Evolutionary conservation across 139 green algal species (phyloP), one percentile per base, ranked within the genome.

Genomic region (Tetraselmis chui): DNA sequence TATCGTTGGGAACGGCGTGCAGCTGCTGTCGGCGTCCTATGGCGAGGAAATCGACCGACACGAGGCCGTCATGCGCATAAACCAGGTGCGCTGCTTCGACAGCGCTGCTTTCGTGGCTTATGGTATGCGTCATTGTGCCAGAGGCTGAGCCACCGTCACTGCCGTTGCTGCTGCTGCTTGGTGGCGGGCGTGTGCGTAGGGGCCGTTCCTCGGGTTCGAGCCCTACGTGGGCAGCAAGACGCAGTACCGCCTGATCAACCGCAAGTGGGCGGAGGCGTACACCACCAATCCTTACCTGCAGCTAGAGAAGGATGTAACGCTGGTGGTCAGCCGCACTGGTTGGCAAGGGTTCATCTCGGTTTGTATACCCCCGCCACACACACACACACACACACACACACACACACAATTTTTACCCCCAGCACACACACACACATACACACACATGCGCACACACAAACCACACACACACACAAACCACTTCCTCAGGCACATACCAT

Each of bases 171-270:
- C 74, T 25, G 2, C 74, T 25, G 2, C 74, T 22, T 77, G 74
- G 23, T 28, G 25, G 74, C 2, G 26, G 74, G 2, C 5, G 74
- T 28, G 74, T 2, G 25, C 74, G 74, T 25, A 29, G 26, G n/a
- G 74, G 26, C 74, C 78, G 31, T 74, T 31, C 31, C 31, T 75
- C 31, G 78, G 78, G 23, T 82, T 82, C 29, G 78, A 82, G 78
- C 32, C 28, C 31, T 29, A 82, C 78, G 31, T 82, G 31, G 78
- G 78, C 31, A 82, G 45, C 31, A 83, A 83, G 80, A 83, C 80
- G 28, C 30, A 32, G 11, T 79, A 79, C 80, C 59, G 80, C 5
- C 59, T 79, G 28, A 59, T 83, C 28, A 83, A 83, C 80, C 30
- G 31, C 80, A 83, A 79, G 80, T 83, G 80, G 80, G 59, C 59